phyloP scores from a whole-genome alignment of 768 basidiomycete species.

The Naganishia kalamii region DNA sequence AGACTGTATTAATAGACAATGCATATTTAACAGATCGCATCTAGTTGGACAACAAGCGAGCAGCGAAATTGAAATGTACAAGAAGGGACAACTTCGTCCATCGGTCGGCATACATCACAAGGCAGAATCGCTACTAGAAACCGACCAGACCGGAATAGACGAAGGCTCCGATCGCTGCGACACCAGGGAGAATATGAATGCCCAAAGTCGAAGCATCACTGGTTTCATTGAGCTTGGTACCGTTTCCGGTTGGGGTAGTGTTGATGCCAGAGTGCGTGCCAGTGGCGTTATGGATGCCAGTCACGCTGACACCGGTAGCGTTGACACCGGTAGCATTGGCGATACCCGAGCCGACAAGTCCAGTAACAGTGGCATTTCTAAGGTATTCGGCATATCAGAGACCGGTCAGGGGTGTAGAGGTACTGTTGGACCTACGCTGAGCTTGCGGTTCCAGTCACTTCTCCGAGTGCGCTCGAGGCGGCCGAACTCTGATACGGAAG shows the following conservation, averaged over 20 bases:
- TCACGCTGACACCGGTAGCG: not conserved
- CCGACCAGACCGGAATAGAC: conserved; percentile 1
- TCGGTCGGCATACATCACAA: no score
- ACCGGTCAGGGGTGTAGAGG: no score
- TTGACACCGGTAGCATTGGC: not conserved
- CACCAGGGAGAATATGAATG: not conserved
- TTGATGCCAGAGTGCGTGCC: not conserved
- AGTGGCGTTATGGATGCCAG: not conserved
- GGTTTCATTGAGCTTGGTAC: not conserved
- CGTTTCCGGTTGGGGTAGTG: not conserved
- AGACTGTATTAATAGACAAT: no score
- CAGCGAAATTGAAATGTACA: no score
- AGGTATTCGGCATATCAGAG: not conserved
- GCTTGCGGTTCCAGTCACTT: not conserved
- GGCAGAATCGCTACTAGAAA: not conserved
- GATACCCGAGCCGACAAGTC: not conserved
- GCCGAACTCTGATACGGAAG: not conserved
- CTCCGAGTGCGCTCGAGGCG: not conserved
- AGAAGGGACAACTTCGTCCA: no score
- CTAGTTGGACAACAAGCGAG: no score
- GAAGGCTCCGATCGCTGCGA: conserved; percentile 1
- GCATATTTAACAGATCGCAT: no score
- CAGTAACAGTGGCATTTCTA: not conserved
- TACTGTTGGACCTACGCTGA: no score
- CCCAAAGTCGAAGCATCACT: not conserved